Percentiles rank a stretch among this genome's conserved stretches.
Conservation (phyloP, 2,329 filamentous ascomycete genomes). For the Colletotrichum sp. region DNA sequence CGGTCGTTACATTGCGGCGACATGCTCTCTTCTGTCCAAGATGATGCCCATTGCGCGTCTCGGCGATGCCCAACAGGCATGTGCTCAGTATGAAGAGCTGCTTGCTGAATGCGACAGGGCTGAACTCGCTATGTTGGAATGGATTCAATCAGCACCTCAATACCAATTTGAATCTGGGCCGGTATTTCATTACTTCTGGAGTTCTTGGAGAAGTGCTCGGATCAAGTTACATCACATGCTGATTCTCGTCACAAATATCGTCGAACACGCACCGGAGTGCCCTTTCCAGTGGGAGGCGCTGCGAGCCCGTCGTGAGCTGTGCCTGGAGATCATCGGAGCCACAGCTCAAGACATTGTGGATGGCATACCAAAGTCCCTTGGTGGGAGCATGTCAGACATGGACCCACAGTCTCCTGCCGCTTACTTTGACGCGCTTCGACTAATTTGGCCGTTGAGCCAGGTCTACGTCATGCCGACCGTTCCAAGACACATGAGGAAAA, state of each 20-base stretch:
- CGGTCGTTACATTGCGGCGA: neutral
- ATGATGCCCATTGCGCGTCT: neutral
- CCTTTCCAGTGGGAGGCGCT: slow-evolving; percentile 29
- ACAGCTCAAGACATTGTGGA: slow-evolving; percentile 34
- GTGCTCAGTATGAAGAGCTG: slow-evolving; percentile 8
- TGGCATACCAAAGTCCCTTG: slow-evolving; percentile 28
- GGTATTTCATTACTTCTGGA: slow-evolving; percentile 31
- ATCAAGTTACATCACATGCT: slow-evolving; percentile 40
- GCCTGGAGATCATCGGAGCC: slow-evolving; percentile 28
- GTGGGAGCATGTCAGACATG: slow-evolving; percentile 25
- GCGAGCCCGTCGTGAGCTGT: slow-evolving; percentile 30
- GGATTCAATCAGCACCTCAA: slow-evolving; percentile 30
- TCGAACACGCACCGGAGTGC: slow-evolving; percentile 33
- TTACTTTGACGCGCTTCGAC: slow-evolving; percentile 40
- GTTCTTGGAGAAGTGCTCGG: slow-evolving; percentile 34
- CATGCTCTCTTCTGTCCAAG: slow-evolving; percentile 4
- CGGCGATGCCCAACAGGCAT: neutral
- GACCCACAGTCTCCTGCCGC: slow-evolving; percentile 33
- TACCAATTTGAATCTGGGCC: slow-evolving; percentile 21
- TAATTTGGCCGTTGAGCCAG: slow-evolving; percentile 42
- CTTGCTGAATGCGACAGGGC: slow-evolving; percentile 29
- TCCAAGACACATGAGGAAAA: slow-evolving; percentile 29
- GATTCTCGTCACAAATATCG: slow-evolving; percentile 36
- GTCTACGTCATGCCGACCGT: slow-evolving; percentile 33
- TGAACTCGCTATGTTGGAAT: slow-evolving; percentile 31